phyloP scores from a whole-genome alignment of 2,329 filamentous ascomycete species.

The Microcyclosporella mali region DNA sequence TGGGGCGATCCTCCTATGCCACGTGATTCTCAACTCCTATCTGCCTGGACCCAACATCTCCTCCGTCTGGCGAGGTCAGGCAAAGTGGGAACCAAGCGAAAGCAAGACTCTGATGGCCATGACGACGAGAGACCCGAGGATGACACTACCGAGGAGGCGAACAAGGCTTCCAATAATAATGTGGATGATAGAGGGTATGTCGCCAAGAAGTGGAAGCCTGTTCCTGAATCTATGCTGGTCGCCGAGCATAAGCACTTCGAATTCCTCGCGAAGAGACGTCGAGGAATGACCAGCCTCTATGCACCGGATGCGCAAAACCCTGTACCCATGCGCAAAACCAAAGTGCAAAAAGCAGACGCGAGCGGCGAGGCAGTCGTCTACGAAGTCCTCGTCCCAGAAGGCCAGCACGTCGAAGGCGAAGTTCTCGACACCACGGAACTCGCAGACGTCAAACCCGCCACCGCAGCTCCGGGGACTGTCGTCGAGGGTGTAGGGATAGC shows the following conservation, averaged over 20 bases:
- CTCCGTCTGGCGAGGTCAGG: slow-evolving; percentile 73
- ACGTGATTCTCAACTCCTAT: slow-evolving; percentile 71
- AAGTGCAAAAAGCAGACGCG: slow-evolving; percentile 66
- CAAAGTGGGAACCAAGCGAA: slow-evolving; percentile 54
- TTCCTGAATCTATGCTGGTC: slow-evolving; percentile 52
- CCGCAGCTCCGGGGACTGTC: slow-evolving; percentile 53
- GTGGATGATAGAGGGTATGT: slow-evolving; percentile 44
- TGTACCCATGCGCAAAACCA: slow-evolving; percentile 64
- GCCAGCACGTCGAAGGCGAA: slow-evolving; percentile 74
- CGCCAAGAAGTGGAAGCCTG: slow-evolving; percentile 52
- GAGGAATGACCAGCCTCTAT: slow-evolving; percentile 52
- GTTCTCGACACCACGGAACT: slow-evolving; percentile 56
- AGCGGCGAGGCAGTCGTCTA: slow-evolving; percentile 76
- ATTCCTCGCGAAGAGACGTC: slow-evolving; percentile 56
- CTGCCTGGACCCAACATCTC: slow-evolving; percentile 73
- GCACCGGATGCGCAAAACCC: slow-evolving; percentile 28
- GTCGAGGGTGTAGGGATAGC: slow-evolving; percentile 56
- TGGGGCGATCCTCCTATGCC: slow-evolving; percentile 86
- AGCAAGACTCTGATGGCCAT: slow-evolving; percentile 48
- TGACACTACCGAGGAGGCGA: slow-evolving; percentile 33
- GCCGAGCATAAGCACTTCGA: slow-evolving; percentile 49
- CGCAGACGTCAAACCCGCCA: slow-evolving; percentile 39
- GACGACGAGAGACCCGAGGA: slow-evolving; percentile 54
- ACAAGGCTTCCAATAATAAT: slow-evolving; percentile 41
- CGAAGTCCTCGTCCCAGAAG: slow-evolving; percentile 73